Evolutionary conservation across 2,329 filamentous ascomycete genomes (phyloP).

Genomic region (Botrytis hyacinthi): DNA sequence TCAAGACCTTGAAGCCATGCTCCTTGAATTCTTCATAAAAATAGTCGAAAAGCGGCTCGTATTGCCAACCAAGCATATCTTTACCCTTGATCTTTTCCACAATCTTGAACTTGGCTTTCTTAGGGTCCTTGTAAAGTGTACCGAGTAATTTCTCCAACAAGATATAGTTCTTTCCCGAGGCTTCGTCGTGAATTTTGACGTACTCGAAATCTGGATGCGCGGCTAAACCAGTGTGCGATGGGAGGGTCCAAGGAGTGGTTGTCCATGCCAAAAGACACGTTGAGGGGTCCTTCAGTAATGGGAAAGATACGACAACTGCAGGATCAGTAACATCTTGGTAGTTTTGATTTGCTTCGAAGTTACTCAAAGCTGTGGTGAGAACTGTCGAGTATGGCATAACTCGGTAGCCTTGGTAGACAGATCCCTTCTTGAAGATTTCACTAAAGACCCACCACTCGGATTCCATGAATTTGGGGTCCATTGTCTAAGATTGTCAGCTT

Average conservation of each 20-base stretch:
- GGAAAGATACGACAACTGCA: slow-evolving; percentile 84
- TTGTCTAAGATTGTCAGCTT: slow-evolving; percentile 57
- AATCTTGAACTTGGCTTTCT: slow-evolving; percentile 90
- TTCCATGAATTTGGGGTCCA: slow-evolving; percentile 96
- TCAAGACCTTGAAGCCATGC: slow-evolving; percentile 75
- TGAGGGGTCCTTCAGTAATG: slow-evolving; percentile 72
- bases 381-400: slow-evolving; percentile 96
- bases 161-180: slow-evolving; percentile 79
- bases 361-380: slow-evolving; percentile 83
- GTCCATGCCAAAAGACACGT: slow-evolving; percentile 64
- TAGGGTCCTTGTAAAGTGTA: slow-evolving; percentile 89
- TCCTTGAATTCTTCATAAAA: slow-evolving; percentile 89
- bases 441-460: slow-evolving; percentile 97
- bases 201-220: slow-evolving; percentile 84
- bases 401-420: slow-evolving; percentile 85
- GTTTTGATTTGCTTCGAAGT: slow-evolving; percentile 92
- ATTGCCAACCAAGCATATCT: slow-evolving; percentile 79
- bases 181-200: slow-evolving; percentile 80
- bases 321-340: slow-evolving; percentile 93
- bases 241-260: slow-evolving; percentile 67
- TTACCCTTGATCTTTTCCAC: slow-evolving; percentile 76
- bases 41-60: slow-evolving; percentile 85
- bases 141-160: slow-evolving; percentile 77
- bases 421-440: slow-evolving; percentile 82
- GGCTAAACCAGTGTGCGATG: slow-evolving; percentile 75